phyloP scores from a whole-genome alignment of 1,139 yeast species.

The Wickerhamomyces sp. region DNA sequence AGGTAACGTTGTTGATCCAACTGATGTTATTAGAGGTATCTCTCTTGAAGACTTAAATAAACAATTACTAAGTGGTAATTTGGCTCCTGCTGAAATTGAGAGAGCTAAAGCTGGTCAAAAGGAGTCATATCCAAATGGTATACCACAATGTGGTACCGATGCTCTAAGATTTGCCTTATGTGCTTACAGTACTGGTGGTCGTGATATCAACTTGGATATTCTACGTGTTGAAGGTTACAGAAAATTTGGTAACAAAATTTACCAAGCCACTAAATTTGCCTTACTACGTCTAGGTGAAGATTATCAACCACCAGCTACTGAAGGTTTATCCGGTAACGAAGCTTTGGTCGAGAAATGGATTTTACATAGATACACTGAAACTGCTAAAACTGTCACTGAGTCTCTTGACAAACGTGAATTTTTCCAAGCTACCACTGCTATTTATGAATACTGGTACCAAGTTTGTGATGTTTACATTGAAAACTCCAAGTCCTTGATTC shows the following conservation, averaged over 20 bases:
- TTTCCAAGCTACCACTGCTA: constrained; percentile 78
- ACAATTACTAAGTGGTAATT: constrained; percentile 73
- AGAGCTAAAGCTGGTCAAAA: constrained; percentile 89
- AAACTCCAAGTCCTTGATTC: constrained; percentile 87
- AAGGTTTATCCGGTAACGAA: constrained; percentile 67
- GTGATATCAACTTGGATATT: constrained; percentile 95
- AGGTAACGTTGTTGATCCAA: constrained; percentile 95
- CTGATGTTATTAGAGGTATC: constrained; percentile 89
- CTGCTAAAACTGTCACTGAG: constrained; percentile 62
- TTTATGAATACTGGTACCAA: constrained; percentile 93
- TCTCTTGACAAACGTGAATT: constrained; percentile 83
- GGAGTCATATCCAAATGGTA: constrained; percentile 90
- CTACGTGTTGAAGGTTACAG: constrained; percentile 98
- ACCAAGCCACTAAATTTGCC: constrained; percentile 97
- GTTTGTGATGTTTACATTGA: constrained; percentile 97
- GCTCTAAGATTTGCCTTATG: constrained; percentile 97
- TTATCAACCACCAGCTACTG: constrained; percentile 71
- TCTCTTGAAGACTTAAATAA: constrained; percentile 75
- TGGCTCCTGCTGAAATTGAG: constrained; percentile 84
- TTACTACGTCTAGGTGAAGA: constrained; percentile 89
- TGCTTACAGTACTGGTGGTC: constrained; percentile 98
- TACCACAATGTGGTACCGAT: constrained; percentile 99
- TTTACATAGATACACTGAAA: constrained; percentile 72
- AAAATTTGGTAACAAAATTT: constrained; percentile 98
- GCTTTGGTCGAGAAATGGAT: constrained; percentile 97